These are phyloP conservation scores for Chalara sp. DNA, from an alignment of 2,329 filamentous ascomycete genomes.

Conservation along the genomic window DNA sequence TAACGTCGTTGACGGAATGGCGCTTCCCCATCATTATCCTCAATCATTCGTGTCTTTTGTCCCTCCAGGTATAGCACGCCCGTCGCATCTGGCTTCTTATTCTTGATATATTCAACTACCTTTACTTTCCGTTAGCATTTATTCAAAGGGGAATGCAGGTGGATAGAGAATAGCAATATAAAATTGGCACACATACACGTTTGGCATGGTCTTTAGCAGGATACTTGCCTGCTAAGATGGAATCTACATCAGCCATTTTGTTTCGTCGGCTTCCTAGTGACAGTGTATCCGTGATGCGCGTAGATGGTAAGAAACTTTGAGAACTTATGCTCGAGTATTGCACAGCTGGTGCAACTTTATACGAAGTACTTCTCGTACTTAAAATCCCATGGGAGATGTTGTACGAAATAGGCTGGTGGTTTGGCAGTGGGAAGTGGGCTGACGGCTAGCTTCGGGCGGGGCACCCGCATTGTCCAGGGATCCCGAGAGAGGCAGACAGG, in stretches of 20 bases:
- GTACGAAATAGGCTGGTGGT: not conserved
- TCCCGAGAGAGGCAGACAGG: too few relatives aligned
- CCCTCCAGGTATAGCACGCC: constrained; percentile 87
- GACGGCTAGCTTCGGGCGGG: too few relatives aligned
- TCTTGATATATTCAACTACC: constrained; percentile 72
- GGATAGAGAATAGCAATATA: not conserved
- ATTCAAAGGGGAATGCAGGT: not conserved
- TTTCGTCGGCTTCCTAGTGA: too few relatives aligned
- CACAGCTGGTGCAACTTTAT: not conserved
- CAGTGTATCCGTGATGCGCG: not conserved
- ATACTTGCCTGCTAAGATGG: constrained; percentile 55
- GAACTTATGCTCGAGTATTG: not conserved
- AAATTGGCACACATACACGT: constrained; percentile 32
- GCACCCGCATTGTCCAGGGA: too few relatives aligned
- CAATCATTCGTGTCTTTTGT: constrained; percentile 71
- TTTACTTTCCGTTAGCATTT: not conserved
- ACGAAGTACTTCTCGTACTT: too few relatives aligned
- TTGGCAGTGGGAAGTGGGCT: not conserved
- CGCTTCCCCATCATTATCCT: constrained; percentile 81
- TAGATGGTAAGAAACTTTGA: not conserved
- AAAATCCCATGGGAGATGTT: too few relatives aligned
- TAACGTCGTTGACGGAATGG: constrained; percentile 84
- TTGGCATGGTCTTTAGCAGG: constrained; percentile 84
- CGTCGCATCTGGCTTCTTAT: constrained; percentile 54
- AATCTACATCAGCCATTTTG: constrained; percentile 18